Evolutionary conservation across 176 grass and related monocot genomes (phyloP).

Genomic region (Tillandsia leiboldiana): DNA sequence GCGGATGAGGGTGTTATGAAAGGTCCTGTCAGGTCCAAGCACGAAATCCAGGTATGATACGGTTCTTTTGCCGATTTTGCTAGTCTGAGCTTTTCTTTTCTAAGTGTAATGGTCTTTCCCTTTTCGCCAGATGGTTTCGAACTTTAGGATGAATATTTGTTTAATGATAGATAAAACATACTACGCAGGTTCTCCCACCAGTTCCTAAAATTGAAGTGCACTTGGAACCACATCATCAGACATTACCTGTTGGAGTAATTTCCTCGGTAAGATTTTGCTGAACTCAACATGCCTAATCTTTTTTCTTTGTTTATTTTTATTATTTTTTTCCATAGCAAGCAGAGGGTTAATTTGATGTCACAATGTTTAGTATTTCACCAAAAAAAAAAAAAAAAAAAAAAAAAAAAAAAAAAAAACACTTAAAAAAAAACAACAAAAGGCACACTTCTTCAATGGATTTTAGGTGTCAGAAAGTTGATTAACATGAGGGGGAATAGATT

Average conservation of each 20-base stretch:
- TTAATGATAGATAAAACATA: slow-evolving; percentile 18
- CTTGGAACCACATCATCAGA: slow-evolving; percentile 64
- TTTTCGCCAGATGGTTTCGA: not conserved
- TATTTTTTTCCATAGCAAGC: not conserved
- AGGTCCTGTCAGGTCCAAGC: slow-evolving; percentile 33
- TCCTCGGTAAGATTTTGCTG: slow-evolving; percentile 50
- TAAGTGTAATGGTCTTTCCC: not conserved
- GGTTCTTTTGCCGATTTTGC: not conserved
- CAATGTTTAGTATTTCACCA: too few species aligned
- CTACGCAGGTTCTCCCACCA: slow-evolving; percentile 49
- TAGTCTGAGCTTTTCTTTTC: slow-evolving; percentile 4
- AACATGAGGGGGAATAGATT: not conserved
- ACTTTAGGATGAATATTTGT: not conserved
- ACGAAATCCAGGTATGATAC: slow-evolving; percentile 46
- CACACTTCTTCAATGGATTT: not conserved
- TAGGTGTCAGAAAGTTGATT: not conserved
- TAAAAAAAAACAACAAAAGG: not conserved
- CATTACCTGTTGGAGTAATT: slow-evolving; percentile 59
- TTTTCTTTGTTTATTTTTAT: not conserved
- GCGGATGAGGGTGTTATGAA: slow-evolving; percentile 34
- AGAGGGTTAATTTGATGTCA: not conserved
- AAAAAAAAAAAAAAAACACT: too few species aligned
- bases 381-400: too few species aligned
- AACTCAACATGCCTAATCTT: not conserved
- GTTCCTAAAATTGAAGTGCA: slow-evolving; percentile 68